Percentiles rank a stretch among this genome's conserved stretches.
Evolutionary conservation across 495 filamentous ascomycete genomes (phyloP).

Genomic region (Neurospora sp.): DNA sequence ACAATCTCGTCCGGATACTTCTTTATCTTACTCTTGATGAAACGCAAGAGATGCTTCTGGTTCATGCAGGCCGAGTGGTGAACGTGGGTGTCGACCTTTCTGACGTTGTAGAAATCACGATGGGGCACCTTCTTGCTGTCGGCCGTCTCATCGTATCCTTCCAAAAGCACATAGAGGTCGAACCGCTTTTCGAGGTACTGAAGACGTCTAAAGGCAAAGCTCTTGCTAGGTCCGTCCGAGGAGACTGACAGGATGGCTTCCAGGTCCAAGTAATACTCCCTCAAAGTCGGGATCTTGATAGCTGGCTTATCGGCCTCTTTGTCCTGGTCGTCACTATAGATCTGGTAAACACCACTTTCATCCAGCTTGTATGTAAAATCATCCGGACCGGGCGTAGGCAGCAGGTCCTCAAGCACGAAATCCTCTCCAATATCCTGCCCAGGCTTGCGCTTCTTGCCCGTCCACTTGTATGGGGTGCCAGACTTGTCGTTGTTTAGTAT

Average conservation of each 20-base stretch:
- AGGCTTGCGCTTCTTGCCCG: constrained; percentile 59
- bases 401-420: constrained; percentile 68
- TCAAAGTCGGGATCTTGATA: constrained; percentile 73
- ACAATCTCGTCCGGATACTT: constrained; percentile 91
- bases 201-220: constrained; percentile 86
- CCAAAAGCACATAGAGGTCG: constrained; percentile 82
- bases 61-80: constrained; percentile 99
- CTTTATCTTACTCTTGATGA: constrained; percentile 99
- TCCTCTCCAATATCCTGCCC: constrained; percentile 72
- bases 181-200: constrained; percentile 96
- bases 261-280: constrained; percentile 93
- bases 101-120: constrained; percentile 96
- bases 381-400: constrained; percentile 58
- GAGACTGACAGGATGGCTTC: constrained; percentile 75
- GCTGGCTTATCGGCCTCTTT: constrained; percentile 54
- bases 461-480: constrained; percentile 16
- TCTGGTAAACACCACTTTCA: constrained; percentile 78
- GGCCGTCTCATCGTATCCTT: constrained; percentile 95
- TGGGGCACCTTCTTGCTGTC: constrained; percentile 97
- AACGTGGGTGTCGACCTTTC: constrained; percentile 98
- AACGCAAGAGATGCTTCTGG: constrained; percentile 93
- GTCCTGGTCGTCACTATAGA: constrained; percentile 60
- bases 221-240: constrained; percentile 91
- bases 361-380: constrained; percentile 70
- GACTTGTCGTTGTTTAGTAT: constrained; percentile 31